Evolutionary conservation across 352 stramenopile species (phyloP), one percentile per base, ranked within the genome.

Genomic region (Phytopythium boreale): DNA sequence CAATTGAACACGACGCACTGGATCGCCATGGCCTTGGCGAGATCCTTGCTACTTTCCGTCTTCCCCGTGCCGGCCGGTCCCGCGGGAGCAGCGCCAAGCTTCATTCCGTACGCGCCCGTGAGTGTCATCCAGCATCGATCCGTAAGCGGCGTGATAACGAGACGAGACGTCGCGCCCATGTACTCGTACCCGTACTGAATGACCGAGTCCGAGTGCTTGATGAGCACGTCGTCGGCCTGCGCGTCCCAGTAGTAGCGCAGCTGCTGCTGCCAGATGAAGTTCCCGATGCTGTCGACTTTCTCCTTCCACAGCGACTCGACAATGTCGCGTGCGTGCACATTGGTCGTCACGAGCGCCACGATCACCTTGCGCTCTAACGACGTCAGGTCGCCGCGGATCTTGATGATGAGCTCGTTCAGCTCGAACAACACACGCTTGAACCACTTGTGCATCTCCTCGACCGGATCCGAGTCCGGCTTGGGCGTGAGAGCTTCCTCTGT

Each of bases 1-100:
- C 96, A 99, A 74, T 98, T 98, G 77, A 98, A 98, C 10, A 98
- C 95, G 19, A 98, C 88, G 57, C 92, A 98, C 65, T 97, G 94
- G 56, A 97, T 95, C 9, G 92, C 94, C 74, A 98, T 87, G 17
- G 93, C 90, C 68, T 98, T 98, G 19, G 89, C 94, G 14, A 98
- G 71, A 70, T 98, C 96, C 65, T 99, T 99, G 29, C 87, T 98
- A 24, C 90, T 98, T 75, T 99, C 96, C 0, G 96, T 99, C 70
- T 99, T 99, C 1, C 96, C 96, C 0, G 96, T 99, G 4, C 96
- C 96, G n/a, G 96, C 96, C 4, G 96, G 96, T 1, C 95, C 96
- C 11, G 92, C 92, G 2, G 95, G 96, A 1, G 95, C 92, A 7
- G 93, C 96, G 17, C 96, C 96, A 5, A 98, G 89, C 37, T 97